Conservation (phyloP, 148 eudicot species). For the Amaranthus palmeri region DNA sequence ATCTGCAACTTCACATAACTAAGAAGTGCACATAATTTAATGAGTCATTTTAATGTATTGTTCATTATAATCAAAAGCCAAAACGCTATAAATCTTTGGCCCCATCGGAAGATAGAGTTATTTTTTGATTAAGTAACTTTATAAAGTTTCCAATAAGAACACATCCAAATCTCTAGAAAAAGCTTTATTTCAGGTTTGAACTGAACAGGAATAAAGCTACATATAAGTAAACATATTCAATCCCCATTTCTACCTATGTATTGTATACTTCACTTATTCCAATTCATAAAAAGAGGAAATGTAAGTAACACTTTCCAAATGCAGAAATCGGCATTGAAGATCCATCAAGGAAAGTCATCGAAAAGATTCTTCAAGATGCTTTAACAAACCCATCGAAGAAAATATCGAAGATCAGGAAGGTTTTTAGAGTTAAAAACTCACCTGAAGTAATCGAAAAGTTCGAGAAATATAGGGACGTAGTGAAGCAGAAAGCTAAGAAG, state of each 20-base stretch:
- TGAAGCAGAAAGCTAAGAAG: constrained; percentile 33
- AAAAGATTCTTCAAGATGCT: constrained; percentile 29
- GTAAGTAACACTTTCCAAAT: neutral
- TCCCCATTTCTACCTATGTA: neutral
- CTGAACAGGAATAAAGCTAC: neutral
- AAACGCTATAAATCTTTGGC: too few species aligned
- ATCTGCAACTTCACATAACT: too few species aligned
- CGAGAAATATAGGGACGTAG: constrained; percentile 27
- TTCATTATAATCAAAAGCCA: too few species aligned
- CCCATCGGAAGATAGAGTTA: too few species aligned
- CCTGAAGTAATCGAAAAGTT: constrained; percentile 26
- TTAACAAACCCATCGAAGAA: constrained; percentile 20
- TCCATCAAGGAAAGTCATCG: constrained; percentile 35
- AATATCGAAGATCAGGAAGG: constrained; percentile 16
- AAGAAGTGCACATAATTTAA: too few species aligned
- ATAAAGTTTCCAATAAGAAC: too few species aligned
- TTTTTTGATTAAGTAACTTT: too few species aligned
- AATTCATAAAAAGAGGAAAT: neutral
- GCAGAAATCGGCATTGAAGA: constrained; percentile 31
- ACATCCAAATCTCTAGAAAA: too few species aligned
- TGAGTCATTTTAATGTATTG: too few species aligned
- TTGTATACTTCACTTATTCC: neutral
- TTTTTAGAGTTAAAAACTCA: constrained; percentile 32
- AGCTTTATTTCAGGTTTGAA: neutral
- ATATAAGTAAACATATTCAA: neutral